A percentile compares a stretch with the other conserved stretches of the same genome.
These are phyloP conservation scores for Paecilomyces variotii DNA, from an alignment of 2,329 filamentous ascomycete species.

Conservation along the genomic window DNA sequence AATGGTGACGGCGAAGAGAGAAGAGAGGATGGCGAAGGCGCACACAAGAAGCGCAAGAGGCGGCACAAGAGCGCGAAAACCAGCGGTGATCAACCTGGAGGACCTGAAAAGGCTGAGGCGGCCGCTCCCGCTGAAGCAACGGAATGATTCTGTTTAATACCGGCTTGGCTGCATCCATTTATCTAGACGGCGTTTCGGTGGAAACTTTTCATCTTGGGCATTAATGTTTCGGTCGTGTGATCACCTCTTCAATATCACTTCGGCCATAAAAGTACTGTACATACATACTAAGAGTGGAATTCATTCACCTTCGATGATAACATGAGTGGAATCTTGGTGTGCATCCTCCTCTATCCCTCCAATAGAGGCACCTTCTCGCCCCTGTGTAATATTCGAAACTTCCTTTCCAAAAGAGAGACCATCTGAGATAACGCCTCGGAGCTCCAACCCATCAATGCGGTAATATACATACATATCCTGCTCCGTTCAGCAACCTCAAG, in stretches of 20 bases:
- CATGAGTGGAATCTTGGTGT: background rate
- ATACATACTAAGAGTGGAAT: background rate
- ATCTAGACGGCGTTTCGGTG: conserved; percentile 3
- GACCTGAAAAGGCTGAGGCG: background rate
- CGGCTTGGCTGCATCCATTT: background rate
- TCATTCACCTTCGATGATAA: background rate
- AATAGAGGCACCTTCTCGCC: background rate
- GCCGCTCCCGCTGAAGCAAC: background rate
- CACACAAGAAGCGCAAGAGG: conserved; percentile 24
- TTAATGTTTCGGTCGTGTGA: background rate
- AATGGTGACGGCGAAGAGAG: conserved; percentile 1
- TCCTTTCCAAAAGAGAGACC: background rate
- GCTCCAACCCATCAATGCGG: background rate
- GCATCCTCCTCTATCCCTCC: background rate
- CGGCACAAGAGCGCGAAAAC: conserved; percentile 23
- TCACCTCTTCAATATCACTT: background rate
- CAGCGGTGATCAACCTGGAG: conserved; percentile 10
- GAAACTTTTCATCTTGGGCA: background rate
- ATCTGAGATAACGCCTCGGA: background rate
- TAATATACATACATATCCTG: background rate
- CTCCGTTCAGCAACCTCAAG: background rate
- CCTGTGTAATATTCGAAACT: background rate
- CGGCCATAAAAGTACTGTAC: background rate
- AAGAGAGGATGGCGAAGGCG: conserved; percentile 14
- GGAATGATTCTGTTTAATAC: conserved; percentile 2